A percentile compares a stretch with the other conserved stretches of the same genome.
These are phyloP conservation scores for Blastomyces silverae DNA, from an alignment of 2,329 filamentous ascomycete species.

Conservation along the genomic window DNA sequence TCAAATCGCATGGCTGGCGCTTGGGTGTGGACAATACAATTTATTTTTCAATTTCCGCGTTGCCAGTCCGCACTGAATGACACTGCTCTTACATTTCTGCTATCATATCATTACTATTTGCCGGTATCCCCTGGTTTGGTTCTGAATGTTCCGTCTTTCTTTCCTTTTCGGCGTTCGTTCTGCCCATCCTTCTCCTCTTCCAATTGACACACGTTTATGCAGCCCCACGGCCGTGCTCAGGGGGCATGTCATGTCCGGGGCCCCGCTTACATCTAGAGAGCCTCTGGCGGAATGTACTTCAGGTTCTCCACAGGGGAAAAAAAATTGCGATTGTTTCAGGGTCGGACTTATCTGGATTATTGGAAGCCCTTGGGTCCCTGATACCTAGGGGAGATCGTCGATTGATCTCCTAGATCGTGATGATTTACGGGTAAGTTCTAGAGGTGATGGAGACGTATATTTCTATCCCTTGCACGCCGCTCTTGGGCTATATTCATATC, in stretches of 20 bases:
- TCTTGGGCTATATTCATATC: not conserved
- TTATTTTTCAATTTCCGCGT: not conserved
- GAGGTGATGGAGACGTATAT: not conserved
- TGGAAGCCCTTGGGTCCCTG: slow-evolving; percentile 44
- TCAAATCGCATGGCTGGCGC: not conserved
- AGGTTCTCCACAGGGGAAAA: slow-evolving; percentile 48
- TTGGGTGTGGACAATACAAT: not conserved
- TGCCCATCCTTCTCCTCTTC: not conserved
- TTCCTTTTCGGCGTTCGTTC: not conserved
- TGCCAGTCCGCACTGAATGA: not conserved
- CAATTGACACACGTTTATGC: slow-evolving; percentile 5
- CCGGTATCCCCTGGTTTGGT: not conserved
- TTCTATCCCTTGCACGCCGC: not conserved
- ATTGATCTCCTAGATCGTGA: slow-evolving; percentile 42
- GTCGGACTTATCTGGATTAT: slow-evolving; percentile 45
- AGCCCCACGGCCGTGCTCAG: slow-evolving; percentile 6
- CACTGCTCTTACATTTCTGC: not conserved
- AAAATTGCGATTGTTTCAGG: slow-evolving; percentile 47
- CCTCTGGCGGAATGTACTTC: slow-evolving; percentile 46
- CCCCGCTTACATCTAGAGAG: slow-evolving; percentile 40
- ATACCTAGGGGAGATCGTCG: slow-evolving; percentile 41
- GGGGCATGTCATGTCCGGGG: slow-evolving; percentile 31
- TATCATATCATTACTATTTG: not conserved
- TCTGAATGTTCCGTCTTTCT: not conserved
- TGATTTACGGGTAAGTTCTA: slow-evolving; percentile 45